A percentile compares a stretch with the other conserved stretches of the same genome.
Evolutionary conservation across 164 flowering plant species (phyloP).

Genomic region (Paratinospora sagittata): DNA sequence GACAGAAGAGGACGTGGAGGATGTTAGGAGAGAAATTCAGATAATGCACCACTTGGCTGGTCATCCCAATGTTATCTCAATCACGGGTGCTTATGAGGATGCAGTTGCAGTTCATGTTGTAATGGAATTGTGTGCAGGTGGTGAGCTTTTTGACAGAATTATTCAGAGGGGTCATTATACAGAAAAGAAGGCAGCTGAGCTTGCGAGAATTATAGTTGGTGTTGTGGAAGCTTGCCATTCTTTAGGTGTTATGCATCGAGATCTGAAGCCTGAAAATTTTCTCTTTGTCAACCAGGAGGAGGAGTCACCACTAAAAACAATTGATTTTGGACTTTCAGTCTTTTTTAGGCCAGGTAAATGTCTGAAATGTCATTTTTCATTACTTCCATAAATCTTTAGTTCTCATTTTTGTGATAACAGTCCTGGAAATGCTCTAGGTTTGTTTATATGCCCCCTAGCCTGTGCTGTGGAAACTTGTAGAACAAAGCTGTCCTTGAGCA

Average conservation of each 20-base stretch:
- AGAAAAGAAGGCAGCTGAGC: constrained; percentile 64
- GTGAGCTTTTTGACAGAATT: constrained; percentile 48
- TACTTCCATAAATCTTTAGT: too few relatives aligned
- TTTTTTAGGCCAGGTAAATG: too few relatives aligned
- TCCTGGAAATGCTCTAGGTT: too few relatives aligned
- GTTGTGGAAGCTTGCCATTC: constrained; percentile 75
- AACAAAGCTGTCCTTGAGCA: too few relatives aligned
- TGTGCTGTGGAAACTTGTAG: too few relatives aligned
- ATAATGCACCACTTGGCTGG: constrained; percentile 80
- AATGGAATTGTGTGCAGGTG: constrained; percentile 47
- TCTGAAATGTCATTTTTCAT: too few relatives aligned
- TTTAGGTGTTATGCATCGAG: constrained; percentile 8
- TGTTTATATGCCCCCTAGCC: too few relatives aligned
- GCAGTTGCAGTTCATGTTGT: constrained; percentile 66
- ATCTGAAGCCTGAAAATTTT: too few relatives aligned
- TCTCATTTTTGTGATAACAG: too few relatives aligned
- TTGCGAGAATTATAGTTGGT: constrained; percentile 55
- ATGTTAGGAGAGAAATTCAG: constrained; percentile 74
- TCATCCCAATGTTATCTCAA: constrained; percentile 51
- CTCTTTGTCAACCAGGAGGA: too few relatives aligned
- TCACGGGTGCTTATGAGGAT: constrained; percentile 66
- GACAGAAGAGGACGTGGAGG: constrained; percentile 63
- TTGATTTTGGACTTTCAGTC: too few relatives aligned
- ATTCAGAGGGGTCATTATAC: constrained; percentile 69
- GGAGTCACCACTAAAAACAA: too few relatives aligned